These are phyloP conservation scores for Babesia caballi DNA, from an alignment of 169 alveolate genomes.

Conservation along the genomic window DNA sequence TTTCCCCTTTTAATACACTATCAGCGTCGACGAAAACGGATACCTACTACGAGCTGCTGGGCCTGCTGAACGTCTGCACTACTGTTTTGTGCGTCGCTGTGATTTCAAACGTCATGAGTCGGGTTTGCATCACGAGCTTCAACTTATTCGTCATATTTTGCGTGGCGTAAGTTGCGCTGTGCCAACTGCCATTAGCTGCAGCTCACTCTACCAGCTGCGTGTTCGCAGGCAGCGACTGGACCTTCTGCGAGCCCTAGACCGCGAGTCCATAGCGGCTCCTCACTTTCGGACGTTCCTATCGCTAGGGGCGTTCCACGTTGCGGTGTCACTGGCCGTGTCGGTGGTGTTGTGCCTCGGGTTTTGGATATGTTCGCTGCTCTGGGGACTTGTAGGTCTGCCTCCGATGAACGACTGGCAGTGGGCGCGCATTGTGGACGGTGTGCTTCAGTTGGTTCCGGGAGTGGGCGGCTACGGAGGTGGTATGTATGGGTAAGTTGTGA, in stretches of 20 bases:
- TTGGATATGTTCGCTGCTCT: neutral
- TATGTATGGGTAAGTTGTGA: conserved; percentile 4
- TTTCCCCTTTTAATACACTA: neutral
- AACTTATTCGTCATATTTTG: neutral
- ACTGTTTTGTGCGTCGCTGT: neutral
- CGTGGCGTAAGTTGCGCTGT: conserved; percentile 7
- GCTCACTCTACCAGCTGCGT: conserved; percentile 14
- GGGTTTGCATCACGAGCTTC: neutral
- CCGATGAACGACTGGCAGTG: neutral
- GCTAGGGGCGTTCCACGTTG: neutral
- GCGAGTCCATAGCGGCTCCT: conserved; percentile 29
- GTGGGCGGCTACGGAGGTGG: neutral
- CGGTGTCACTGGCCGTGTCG: neutral
- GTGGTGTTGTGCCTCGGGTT: neutral
- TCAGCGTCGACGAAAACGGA: conserved; percentile 5
- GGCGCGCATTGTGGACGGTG: neutral
- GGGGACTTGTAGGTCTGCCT: neutral
- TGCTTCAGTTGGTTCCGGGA: conserved; percentile 1
- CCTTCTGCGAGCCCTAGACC: conserved; percentile 10
- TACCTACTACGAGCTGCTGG: neutral
- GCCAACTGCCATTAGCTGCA: neutral
- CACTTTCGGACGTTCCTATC: neutral
- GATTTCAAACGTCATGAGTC: neutral
- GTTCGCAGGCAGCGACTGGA: conserved; percentile 15
- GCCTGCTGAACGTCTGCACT: neutral